Evolutionary conservation across 306 rosid genomes (phyloP), one percentile per base, ranked within the genome.

Genomic region (Begonia masoniana): DNA sequence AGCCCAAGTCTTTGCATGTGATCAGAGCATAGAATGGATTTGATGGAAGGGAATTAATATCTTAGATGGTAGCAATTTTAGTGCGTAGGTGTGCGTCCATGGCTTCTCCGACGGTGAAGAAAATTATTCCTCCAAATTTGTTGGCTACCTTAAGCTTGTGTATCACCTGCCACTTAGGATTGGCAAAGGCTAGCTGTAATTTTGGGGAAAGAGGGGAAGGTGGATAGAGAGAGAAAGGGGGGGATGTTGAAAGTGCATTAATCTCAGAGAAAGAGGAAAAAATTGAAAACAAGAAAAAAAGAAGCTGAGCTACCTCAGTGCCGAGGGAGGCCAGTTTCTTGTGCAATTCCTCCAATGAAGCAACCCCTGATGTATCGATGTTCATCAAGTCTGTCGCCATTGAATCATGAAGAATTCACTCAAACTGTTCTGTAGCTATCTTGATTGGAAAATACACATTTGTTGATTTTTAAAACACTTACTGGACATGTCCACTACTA

Each of bases 81-180:
- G 62, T 54, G 55, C 13, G 9, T 17, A 59, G 51, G 48, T 61
- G 59, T 43, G 84, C 67, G 23, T 36, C 72, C 76, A 84, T 67
- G 41, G 97, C 97, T 79, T 84, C 97, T 56, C 75, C 93, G 50
- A 84, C 93, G 13, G 81, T 88, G 48, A 88, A 76, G 66, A 75
- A 84, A 14, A 88, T 73, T 42, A 63, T 72, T 12, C 82, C 93
- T 54, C 69, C 67, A 2, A 84, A 74, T 66, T 77, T 76, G 41
- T 84, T 74, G 4, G 88, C 72, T 15, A 78, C 56, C 76, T 59
- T 88, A 15, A 82, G 79, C 78, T 84, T 88, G 85, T 88, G 94
- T 68, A 84, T 84, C 48, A 81, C 86, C 71, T 77, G 79, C 94
- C 94, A 88, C 43, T 83, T 77, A 0, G 96, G 96, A 55, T 76